phyloP scores from a whole-genome alignment of 2,329 filamentous ascomycete species.

The Teratosphaeriaceae sp. region DNA sequence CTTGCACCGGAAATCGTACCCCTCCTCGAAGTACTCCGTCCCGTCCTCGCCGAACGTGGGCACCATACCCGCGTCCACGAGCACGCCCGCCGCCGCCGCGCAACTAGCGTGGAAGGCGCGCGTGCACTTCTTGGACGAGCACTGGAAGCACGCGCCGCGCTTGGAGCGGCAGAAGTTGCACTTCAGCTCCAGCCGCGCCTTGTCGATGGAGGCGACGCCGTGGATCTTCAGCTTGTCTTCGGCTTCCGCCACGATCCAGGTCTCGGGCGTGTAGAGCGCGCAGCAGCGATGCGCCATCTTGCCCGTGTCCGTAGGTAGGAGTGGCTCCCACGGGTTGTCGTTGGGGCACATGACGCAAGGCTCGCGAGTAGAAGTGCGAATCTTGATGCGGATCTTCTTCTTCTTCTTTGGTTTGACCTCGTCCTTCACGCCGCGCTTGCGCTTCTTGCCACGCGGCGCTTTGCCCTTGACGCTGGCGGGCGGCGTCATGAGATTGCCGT shows the following conservation, averaged over 20 bases:
- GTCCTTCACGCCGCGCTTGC: conserved; percentile 54
- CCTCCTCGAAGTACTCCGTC: conserved; percentile 84
- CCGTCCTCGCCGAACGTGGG: conserved; percentile 86
- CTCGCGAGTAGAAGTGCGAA: conserved; percentile 64
- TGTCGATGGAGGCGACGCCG: conserved; percentile 74
- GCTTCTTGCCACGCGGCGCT: conserved; percentile 55
- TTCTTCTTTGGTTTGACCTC: conserved; percentile 53
- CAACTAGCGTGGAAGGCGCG: conserved; percentile 93
- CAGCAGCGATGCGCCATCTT: conserved; percentile 83
- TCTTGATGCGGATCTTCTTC: conserved; percentile 71
- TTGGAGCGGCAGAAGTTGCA: conserved; percentile 93
- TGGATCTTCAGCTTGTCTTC: conserved; percentile 64
- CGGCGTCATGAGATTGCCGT: conserved; percentile 69
- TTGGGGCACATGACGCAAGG: conserved; percentile 92
- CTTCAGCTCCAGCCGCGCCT: conserved; percentile 82
- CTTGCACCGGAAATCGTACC: conserved; percentile 88
- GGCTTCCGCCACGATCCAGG: conserved; percentile 66
- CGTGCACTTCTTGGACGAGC: conserved; percentile 88
- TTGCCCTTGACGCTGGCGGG: conserved; percentile 67
- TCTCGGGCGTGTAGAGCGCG: conserved; percentile 86
- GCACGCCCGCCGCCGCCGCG: conserved; percentile 83
- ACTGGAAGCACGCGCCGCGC: conserved; percentile 94
- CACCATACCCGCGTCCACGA: conserved; percentile 79
- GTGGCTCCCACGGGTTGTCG: conserved; percentile 69
- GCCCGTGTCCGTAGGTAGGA: conserved; percentile 84